These are phyloP conservation scores for Yamadazyma insecticola DNA, from an alignment of 805 yeast genomes.

Conservation along the genomic window DNA sequence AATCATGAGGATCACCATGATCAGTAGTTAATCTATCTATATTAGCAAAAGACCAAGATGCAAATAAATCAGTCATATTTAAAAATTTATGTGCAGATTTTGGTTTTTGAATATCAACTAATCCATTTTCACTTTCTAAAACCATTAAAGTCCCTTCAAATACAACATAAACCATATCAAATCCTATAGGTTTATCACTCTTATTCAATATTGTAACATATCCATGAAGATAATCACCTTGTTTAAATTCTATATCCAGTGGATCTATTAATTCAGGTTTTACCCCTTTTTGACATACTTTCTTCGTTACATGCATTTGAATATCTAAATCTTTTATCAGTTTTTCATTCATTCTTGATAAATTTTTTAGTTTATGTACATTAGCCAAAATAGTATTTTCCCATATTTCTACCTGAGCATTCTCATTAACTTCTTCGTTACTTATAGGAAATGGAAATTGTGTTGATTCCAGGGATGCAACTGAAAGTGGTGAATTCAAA, in stretches of 20 bases:
- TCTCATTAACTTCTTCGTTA: slow-evolving; percentile 3
- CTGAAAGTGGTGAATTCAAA: slow-evolving; percentile 13
- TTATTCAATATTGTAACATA: slow-evolving; percentile 34
- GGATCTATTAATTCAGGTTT: slow-evolving; percentile 32
- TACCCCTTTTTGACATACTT: slow-evolving; percentile 37
- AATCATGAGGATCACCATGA: slow-evolving; percentile 38
- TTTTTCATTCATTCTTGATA: slow-evolving; percentile 23
- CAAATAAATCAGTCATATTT: slow-evolving; percentile 41
- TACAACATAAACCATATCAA: slow-evolving; percentile 42
- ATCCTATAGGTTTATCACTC: slow-evolving; percentile 27
- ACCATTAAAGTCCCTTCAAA: slow-evolving; percentile 34
- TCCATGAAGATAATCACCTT: slow-evolving; percentile 42
- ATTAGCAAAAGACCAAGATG: slow-evolving; percentile 42
- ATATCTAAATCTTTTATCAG: slow-evolving; percentile 26
- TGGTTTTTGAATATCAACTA: slow-evolving; percentile 22
- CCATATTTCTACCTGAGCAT: slow-evolving; percentile 21
- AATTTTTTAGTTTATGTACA: slow-evolving; percentile 34
- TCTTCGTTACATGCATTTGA: slow-evolving; percentile 31
- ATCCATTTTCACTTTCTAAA: slow-evolving; percentile 19
- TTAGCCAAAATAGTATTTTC: slow-evolving; percentile 40
- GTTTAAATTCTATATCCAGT: slow-evolving; percentile 27
- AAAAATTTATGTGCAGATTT: slow-evolving; percentile 31
- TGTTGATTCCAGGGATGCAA: slow-evolving; percentile 4
- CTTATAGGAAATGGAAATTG: slow-evolving; percentile 16
- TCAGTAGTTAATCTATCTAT: slow-evolving; percentile 36